These are phyloP conservation scores for Sclerotinia sclerotiorum DNA, from an alignment of 2,329 filamentous ascomycete species.

Conservation along the genomic window DNA sequence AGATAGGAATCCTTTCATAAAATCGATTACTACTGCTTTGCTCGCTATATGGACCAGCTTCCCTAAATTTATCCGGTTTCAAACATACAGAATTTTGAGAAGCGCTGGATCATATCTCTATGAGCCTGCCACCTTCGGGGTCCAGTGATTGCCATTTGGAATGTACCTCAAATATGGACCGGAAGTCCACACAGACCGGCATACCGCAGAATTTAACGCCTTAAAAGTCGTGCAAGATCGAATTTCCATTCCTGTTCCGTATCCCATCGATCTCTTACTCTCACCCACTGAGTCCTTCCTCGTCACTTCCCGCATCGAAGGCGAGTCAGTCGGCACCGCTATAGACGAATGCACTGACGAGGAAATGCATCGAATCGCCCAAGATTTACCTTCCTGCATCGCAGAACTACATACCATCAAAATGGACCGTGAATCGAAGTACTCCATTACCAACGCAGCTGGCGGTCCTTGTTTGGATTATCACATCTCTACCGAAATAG, in stretches of 20 bases:
- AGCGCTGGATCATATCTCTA: not conserved
- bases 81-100: not conserved
- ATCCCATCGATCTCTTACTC: not conserved
- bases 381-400: not conserved
- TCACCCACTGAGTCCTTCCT: not conserved
- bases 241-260: not conserved
- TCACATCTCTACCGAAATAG: not conserved
- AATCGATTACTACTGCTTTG: not conserved
- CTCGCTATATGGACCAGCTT: not conserved
- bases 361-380: not conserved
- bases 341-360: not conserved
- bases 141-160: not conserved
- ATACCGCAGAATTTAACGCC: not conserved
- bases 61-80: not conserved
- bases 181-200: not conserved
- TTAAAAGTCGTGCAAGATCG: not conserved
- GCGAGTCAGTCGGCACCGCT: not conserved
- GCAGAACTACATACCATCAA: not conserved
- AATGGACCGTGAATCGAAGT: not conserved
- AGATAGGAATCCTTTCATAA: not conserved
- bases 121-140: not conserved
- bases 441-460: not conserved
- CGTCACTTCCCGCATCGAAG: not conserved
- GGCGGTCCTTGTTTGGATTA: not conserved
- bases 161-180: constrained; percentile 4